These are phyloP conservation scores for Ogataea naganishii DNA, from an alignment of 805 yeast species.

Conservation along the genomic window DNA sequence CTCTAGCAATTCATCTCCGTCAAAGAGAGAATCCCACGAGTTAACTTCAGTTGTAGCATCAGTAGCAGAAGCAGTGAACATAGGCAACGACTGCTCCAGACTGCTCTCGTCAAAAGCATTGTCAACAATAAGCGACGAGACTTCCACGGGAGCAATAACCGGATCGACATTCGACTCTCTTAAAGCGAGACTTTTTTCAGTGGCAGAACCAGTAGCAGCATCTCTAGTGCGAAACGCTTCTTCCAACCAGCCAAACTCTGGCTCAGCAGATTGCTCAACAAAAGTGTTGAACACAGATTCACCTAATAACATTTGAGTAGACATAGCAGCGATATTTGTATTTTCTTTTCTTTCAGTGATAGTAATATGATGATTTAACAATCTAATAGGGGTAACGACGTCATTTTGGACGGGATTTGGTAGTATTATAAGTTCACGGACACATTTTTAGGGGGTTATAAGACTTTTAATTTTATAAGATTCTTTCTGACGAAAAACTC, in stretches of 20 bases:
- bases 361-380: no score
- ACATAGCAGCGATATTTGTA: constrained; percentile 5
- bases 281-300: constrained; percentile 23
- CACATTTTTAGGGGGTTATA: no score
- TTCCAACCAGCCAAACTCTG: no score
- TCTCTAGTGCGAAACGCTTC: constrained; percentile 1
- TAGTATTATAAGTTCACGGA: no score
- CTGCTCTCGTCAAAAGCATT: constrained; percentile 33
- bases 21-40: constrained; percentile 55
- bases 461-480: no score
- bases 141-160: constrained; percentile 39
- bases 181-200: background rate
- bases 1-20: constrained; percentile 23
- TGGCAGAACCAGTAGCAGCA: constrained; percentile 4
- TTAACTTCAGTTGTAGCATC: constrained; percentile 45
- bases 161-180: constrained; percentile 3
- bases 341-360: no score
- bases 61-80: constrained; percentile 6
- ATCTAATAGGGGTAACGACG: no score
- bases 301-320: constrained; percentile 21
- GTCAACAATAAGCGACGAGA: constrained; percentile 43
- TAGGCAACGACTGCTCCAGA: no score
- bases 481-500: no score
- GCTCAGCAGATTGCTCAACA: no score
- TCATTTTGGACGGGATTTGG: no score